Percentiles rank a stretch among this genome's conserved stretches.
Conservation (phyloP, 306 rosid genomes). For the Dryas alaskensis region DNA sequence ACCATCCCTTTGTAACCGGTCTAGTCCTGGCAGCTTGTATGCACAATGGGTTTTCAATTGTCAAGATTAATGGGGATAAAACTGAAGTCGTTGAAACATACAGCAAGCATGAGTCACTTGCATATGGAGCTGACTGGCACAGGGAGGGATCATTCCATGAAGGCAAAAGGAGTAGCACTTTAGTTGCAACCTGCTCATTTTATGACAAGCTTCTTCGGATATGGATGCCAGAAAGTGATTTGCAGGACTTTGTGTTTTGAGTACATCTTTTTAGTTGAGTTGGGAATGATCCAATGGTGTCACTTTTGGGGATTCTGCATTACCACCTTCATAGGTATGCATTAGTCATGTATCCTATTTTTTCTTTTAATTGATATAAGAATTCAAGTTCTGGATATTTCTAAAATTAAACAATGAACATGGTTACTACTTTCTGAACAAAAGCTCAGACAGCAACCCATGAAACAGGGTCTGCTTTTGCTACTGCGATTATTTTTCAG, state of each 20-base stretch:
- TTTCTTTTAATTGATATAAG: not conserved
- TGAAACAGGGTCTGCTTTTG: slow-evolving; percentile 1
- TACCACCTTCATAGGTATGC: not conserved
- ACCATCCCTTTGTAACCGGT: slow-evolving; percentile 57
- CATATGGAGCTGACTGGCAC: slow-evolving; percentile 93
- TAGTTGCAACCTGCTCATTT: slow-evolving; percentile 87
- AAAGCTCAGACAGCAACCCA: slow-evolving; percentile 8
- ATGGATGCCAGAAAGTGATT: slow-evolving; percentile 61
- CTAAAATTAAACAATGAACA: slow-evolving; percentile 7
- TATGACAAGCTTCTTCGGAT: slow-evolving; percentile 69
- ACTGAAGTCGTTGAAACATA: slow-evolving; percentile 69
- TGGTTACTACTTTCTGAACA: not conserved
- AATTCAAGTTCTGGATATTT: not conserved
- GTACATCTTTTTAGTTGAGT: not conserved
- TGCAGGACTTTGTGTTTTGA: slow-evolving; percentile 10
- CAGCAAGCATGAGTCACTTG: slow-evolving; percentile 70
- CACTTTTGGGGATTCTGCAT: slow-evolving; percentile 16
- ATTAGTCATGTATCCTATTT: not conserved
- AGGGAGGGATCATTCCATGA: slow-evolving; percentile 37
- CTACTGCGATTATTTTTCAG: not conserved
- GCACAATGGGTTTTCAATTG: slow-evolving; percentile 89
- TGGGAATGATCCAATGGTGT: slow-evolving; percentile 12
- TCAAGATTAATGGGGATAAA: slow-evolving; percentile 39
- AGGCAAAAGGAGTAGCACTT: slow-evolving; percentile 39
- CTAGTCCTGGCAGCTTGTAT: slow-evolving; percentile 87